Base-by-base conservation (phyloP, 768 basidiomycete genomes). In the Tremella yokohamensis region DNA sequence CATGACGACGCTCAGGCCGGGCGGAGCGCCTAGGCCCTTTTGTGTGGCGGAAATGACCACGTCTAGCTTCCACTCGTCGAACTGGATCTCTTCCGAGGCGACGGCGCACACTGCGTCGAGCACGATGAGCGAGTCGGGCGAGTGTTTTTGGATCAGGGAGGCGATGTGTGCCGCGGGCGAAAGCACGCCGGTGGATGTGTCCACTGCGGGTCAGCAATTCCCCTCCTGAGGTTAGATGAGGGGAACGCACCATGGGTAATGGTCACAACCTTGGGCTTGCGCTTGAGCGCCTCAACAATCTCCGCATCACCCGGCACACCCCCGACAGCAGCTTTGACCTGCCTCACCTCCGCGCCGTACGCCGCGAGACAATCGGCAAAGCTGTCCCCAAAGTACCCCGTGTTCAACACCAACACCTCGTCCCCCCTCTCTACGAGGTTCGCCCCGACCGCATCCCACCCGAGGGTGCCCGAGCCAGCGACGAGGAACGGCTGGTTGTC, bases 21-120 rank as follows among this genome's bases (percentile, higher is more conserved):
- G 94, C 1, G 96, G 96, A 0, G 87, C 84, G 26, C 92, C 87
- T 19, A 99, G 84, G 40, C 94, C 96, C 74, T 76, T 75, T 38
- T 75, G 75, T 29, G 75, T 73, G 18, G 75, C 75, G n/a, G 66
- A 62, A 53, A 76, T 68, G 22, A 98, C 87, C 38, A 92, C 84
- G 65, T 99, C 96, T 53, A 98, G 81, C 22, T 82, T 85, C 96
- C 96, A 98, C 1, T 83, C 86, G 66, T 98, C 96, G 81, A 96
- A 88, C 45, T 81, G 84, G 68, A 99, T 92, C 75, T 97, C 91
- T 75, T 98, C 96, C 66, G 87, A 89, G 4, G 89, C 96, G 15
- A 97, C 91, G 1, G 91, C 87, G 78, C 96, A 99, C 24, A 99
- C 96, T n/a, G 84, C 90, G 71, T 99, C 96, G 58, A 91, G 80